phyloP scores from a whole-genome alignment of 75 land plant genomes.

The Ceratopteris richardii region DNA sequence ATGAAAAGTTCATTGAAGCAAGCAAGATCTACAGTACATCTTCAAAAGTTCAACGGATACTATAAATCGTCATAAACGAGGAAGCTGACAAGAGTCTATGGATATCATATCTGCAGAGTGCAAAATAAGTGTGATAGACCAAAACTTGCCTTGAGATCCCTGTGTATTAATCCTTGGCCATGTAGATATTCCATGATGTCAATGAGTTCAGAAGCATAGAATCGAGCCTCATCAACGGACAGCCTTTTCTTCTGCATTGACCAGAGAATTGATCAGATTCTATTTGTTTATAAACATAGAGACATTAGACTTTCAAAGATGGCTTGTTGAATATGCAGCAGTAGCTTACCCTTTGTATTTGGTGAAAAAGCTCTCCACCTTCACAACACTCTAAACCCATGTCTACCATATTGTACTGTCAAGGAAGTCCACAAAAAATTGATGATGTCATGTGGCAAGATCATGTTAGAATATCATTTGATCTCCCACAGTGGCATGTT shows the following conservation, averaged over 20 bases:
- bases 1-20: too few species aligned
- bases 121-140: too few species aligned
- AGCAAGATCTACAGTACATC: too few species aligned
- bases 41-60: too few species aligned
- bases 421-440: too few species aligned
- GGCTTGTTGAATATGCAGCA: neutral
- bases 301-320: too few species aligned
- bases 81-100: too few species aligned
- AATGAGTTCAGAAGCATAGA: conserved; percentile 91
- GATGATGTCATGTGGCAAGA: too few species aligned
- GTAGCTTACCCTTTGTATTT: conserved; percentile 65
- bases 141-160: conserved; percentile 84
- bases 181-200: conserved; percentile 94
- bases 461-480: too few species aligned
- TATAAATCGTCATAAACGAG: too few species aligned
- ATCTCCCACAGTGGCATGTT: too few species aligned
- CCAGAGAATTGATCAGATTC: neutral
- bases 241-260: conserved; percentile 68
- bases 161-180: conserved; percentile 79
- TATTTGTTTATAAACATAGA: neutral
- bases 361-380: conserved; percentile 97
- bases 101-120: too few species aligned
- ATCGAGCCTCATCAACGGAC: conserved; percentile 74
- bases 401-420: conserved; percentile 31
- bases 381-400: conserved; percentile 99